Conservation (phyloP, 345 rosid species). For the rapeseed (Brassica napus) region DNA sequence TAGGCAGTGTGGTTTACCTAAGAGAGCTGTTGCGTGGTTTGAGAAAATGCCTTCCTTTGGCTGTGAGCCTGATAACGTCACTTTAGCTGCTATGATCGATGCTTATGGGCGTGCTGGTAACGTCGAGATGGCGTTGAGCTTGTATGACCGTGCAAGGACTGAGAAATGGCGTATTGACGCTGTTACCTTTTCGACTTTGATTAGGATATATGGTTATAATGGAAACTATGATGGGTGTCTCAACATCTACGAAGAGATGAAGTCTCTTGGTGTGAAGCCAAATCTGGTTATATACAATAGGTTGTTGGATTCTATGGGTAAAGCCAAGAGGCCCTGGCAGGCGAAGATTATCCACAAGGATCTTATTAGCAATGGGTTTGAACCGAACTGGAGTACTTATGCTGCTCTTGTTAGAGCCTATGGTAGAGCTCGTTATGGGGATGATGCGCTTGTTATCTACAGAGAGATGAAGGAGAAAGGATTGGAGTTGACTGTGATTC, state of each 20-base stretch:
- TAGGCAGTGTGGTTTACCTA: conserved; percentile 56
- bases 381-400: conserved; percentile 65
- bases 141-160: conserved; percentile 89
- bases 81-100: conserved; percentile 71
- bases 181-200: conserved; percentile 66
- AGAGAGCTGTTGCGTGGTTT: conserved; percentile 81
- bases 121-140: conserved; percentile 68
- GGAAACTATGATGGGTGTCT: conserved; percentile 91
- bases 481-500: conserved; percentile 55
- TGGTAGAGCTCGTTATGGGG: conserved; percentile 76
- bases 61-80: conserved; percentile 70
- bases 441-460: conserved; percentile 67
- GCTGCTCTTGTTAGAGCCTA: conserved; percentile 76
- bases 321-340: conserved; percentile 96
- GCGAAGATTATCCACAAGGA: conserved; percentile 68
- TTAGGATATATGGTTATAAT: conserved; percentile 58
- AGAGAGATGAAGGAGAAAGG: conserved; percentile 83
- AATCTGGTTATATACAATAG: conserved; percentile 67
- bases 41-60: conserved; percentile 76
- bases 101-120: conserved; percentile 79
- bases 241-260: conserved; percentile 91
- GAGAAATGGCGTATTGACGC: conserved; percentile 81
- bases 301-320: conserved; percentile 86
- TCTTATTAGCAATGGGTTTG: conserved; percentile 60
- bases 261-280: conserved; percentile 75